phyloP scores from a whole-genome alignment of 2,329 filamentous ascomycete genomes.

The Neodidymelliopsis sp. region DNA sequence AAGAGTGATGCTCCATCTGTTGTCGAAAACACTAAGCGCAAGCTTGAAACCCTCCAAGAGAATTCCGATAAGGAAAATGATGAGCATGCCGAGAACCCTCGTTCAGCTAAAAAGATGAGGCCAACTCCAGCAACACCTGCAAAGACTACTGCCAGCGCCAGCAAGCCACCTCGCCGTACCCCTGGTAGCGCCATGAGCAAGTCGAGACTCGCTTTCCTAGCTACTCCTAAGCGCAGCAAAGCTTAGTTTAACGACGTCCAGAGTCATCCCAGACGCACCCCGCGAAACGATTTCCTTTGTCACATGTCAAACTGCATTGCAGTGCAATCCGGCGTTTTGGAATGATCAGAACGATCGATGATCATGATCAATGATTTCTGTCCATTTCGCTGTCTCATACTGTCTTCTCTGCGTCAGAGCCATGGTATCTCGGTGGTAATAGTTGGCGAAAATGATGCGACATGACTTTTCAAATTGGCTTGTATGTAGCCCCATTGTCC shows the following conservation, averaged over 20 bases:
- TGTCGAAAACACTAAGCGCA: constrained; percentile 53
- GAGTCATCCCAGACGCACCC: not conserved
- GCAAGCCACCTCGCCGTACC: constrained; percentile 42
- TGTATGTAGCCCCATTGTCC: constrained; percentile 17
- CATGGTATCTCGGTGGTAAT: constrained; percentile 22
- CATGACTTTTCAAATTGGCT: constrained; percentile 17
- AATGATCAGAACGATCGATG: constrained; percentile 17
- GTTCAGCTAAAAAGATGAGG: constrained; percentile 47
- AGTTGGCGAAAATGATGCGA: constrained; percentile 16
- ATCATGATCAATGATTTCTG: constrained; percentile 9
- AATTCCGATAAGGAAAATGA: constrained; percentile 55
- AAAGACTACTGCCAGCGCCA: constrained; percentile 40
- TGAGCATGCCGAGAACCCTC: constrained; percentile 37
- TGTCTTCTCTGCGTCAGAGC: not conserved
- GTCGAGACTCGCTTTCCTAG: constrained; percentile 48
- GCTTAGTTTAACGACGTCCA: constrained; percentile 15
- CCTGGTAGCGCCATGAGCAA: constrained; percentile 45
- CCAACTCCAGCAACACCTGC: constrained; percentile 30
- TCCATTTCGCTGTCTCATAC: constrained; percentile 9
- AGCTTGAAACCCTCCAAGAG: constrained; percentile 49
- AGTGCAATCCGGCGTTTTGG: constrained; percentile 14
- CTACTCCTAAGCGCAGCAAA: constrained; percentile 49
- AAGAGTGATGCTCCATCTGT: constrained; percentile 51
- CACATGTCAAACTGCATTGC: not conserved
- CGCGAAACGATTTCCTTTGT: constrained; percentile 15